Evolutionary conservation across 768 basidiomycete species (phyloP).

Genomic region (Lactarius indigo): DNA sequence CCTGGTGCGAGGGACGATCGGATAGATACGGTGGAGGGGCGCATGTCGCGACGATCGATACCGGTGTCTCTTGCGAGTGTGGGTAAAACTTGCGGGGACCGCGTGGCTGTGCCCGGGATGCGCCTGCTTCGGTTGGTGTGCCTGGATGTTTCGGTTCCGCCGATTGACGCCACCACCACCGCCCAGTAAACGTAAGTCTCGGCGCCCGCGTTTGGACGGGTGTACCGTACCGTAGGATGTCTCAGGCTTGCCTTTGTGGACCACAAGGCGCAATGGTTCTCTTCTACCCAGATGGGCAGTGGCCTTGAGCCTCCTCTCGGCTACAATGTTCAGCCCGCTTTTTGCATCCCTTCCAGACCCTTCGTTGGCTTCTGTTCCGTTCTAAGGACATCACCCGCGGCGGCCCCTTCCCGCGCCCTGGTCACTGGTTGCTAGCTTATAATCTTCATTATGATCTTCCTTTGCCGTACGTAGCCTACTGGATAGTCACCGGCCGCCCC

Average conservation of each 20-base stretch:
- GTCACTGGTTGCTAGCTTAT: background rate
- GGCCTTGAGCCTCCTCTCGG: background rate
- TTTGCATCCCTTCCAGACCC: too few relatives aligned
- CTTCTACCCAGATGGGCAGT: constrained; percentile 1
- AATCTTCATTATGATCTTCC: background rate
- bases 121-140: too few relatives aligned
- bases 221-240: background rate
- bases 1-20: constrained; percentile 48
- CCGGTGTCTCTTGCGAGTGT: background rate
- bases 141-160: background rate
- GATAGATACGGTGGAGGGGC: constrained; percentile 20
- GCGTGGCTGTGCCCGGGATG: background rate
- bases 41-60: constrained; percentile 11
- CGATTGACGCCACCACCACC: background rate
- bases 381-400: background rate
- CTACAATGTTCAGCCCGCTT: background rate
- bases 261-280: background rate
- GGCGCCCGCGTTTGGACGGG: background rate
- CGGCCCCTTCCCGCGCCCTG: constrained; percentile 1
- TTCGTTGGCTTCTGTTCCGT: background rate
- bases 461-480: background rate
- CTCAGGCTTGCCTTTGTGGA: constrained; percentile 3
- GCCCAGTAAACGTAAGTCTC: background rate
- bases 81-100: background rate
- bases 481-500: background rate